Base-by-base conservation (phyloP, 768 basidiomycete species). In the Suillus subaureus region DNA sequence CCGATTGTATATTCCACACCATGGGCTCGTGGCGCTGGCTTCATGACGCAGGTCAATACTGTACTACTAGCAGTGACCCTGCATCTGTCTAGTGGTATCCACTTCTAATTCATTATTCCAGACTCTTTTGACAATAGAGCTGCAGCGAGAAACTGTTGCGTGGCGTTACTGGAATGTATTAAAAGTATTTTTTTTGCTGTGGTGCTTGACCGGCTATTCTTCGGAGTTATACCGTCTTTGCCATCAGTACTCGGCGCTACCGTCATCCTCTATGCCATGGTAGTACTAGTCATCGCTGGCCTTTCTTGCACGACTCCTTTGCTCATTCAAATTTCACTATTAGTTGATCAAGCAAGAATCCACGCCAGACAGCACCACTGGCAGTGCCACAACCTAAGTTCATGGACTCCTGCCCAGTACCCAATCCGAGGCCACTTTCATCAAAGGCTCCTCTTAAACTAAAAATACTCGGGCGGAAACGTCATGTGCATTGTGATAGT, bases 181-280 rank as follows among this genome's bases (percentile, higher is more conserved):
- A 85, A 74, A 82, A 92, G 43, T 79, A 3, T 31, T 31, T 92
- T n/a, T 12, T 92, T 88, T 70, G 86, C 90, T 0, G 79, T 83
- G 2, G 72, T 87, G n/a, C 77, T 92, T 16, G 90, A 94, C 70
- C 80, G 84, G 5, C 68, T 89, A 39, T 83, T 91, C 69, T 91
- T 93, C 74, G 79, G 85, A 57, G 81, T 81, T 2, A 72, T 78
- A 7, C 90, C 90, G 0, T 83, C 88, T 3, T 70, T 80, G 4
- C 77, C 90, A 31, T 90, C 88, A 4, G 70, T 89, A 5, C 66
- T 87, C 11, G 92, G 92, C 2, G 87, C 87, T 3, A 39, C 12
- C 12, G 2, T 12, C 37, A 37, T 35, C 0, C 68, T 88, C 26
- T 92, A 85, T 72, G 85, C 89, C 37, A 89, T 86, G 12, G 89